Evolutionary conservation across 2,329 filamentous ascomycete genomes (phyloP), one percentile per base, ranked within the genome.

Genomic region (Pezicula rhizophila): DNA sequence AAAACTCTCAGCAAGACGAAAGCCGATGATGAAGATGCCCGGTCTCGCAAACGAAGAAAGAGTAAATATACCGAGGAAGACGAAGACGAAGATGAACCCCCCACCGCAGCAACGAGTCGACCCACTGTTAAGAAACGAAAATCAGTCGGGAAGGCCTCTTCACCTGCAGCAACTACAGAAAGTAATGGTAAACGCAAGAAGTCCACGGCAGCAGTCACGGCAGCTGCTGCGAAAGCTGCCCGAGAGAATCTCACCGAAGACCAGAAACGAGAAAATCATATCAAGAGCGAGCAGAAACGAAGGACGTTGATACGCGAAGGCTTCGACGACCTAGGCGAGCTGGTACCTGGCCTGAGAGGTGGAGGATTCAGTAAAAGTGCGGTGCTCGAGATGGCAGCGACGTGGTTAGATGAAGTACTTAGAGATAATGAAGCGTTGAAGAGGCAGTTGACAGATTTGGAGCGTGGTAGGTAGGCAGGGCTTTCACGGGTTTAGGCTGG

Each of bases 221-320:
- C 65, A n/a, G 46, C 57, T 8, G 51, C 57, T 2, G 51, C 66
- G 15, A 83, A 82, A 58, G 50, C 69, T 2, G 62, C 73, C 2
- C 70, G 85, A 23, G 78, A 84, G 59, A 84, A 84, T 54, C 65
- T 93, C 4, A 80, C 82, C 0, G 87, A 92, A 57, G 83, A 86
- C 52, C 86, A 93, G 66, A 93, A 92, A 67, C 77, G 88, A 41
- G 84, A 84, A 60, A 95, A 96, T 57, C 89, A 95, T 62, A 93
- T 95, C 55, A 76, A 84, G 46, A 93, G 89, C 46, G 89, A 95
- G 64, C 88, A 95, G 68, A 95, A 93, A 67, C 79, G 90, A 31
- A 77, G 89, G 42, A 89, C 88, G 23, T 72, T 90, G 40, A 87
- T 87, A 59, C 86, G 89, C 62, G 79, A 87, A 56, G 88, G 88